phyloP scores from a whole-genome alignment of 192 early-diverging fungal genomes.

The Entomortierella lignicola region DNA sequence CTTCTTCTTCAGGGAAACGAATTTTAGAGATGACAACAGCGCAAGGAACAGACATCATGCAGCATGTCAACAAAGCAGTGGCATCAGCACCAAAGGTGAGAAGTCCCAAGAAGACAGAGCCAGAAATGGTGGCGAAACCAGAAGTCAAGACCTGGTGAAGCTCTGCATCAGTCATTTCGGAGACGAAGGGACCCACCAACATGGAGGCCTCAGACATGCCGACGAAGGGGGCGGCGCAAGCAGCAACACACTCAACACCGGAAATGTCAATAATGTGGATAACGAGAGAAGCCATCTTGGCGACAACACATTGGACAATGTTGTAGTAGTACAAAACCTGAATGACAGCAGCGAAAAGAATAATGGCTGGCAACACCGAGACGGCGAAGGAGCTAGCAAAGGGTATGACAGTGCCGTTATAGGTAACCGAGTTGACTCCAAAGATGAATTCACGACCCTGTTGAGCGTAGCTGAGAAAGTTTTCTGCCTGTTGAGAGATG shows the following conservation, averaged over 20 bases:
- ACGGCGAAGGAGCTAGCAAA: conserved; percentile 67
- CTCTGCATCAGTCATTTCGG: conserved; percentile 87
- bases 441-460: conserved; percentile 81
- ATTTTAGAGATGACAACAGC: conserved; percentile 88
- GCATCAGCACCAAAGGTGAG: conserved; percentile 74
- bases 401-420: conserved; percentile 18
- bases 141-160: conserved; percentile 90
- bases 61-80: conserved; percentile 80
- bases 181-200: conserved; percentile 82
- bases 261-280: conserved; percentile 79
- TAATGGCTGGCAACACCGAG: conserved; percentile 82
- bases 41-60: conserved; percentile 92
- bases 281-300: conserved; percentile 72
- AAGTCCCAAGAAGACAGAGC: conserved; percentile 84
- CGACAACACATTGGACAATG: conserved; percentile 85
- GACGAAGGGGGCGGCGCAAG: conserved; percentile 87
- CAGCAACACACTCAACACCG: conserved; percentile 87
- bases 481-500: conserved; percentile 62
- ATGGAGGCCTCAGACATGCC: conserved; percentile 86
- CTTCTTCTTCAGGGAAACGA: conserved; percentile 84
- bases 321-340: conserved; percentile 87
- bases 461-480: conserved; percentile 72
- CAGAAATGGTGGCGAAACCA: conserved; percentile 92
- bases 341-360: conserved; percentile 90
- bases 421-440: conserved; percentile 57